Conservation (phyloP, 192 early-diverging fungal species). For the Umbelopsis sp. region DNA sequence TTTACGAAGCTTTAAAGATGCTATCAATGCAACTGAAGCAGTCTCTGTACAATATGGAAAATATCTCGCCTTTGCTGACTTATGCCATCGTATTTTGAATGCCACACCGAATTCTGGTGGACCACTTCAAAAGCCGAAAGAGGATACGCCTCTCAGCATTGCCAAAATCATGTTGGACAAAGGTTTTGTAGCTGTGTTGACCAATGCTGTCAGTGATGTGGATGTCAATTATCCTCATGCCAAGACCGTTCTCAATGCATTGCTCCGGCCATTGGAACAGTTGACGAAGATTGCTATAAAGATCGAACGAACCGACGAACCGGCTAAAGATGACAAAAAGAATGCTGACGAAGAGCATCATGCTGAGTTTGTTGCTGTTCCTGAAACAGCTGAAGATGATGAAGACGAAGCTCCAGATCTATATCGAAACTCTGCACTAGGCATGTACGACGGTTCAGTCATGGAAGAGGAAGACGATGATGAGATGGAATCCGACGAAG, state of each 20-base stretch:
- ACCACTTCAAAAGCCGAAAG: conserved; percentile 36
- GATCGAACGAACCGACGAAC: conserved; percentile 71
- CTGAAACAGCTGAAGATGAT: conserved; percentile 59
- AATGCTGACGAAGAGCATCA: conserved; percentile 49
- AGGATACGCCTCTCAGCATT: conserved; percentile 64
- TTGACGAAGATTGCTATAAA: conserved; percentile 89
- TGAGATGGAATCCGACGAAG: conserved; percentile 53
- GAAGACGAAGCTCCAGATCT: conserved; percentile 65
- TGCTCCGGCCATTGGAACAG: conserved; percentile 88
- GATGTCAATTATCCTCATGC: conserved; percentile 91
- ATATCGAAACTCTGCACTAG: conserved; percentile 81
- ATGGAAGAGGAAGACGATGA: conserved; percentile 68
- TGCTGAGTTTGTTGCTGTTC: conserved; percentile 58
- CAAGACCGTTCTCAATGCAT: conserved; percentile 68
- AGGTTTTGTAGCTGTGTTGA: conserved; percentile 77
- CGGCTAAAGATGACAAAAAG: conserved; percentile 43
- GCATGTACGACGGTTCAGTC: conserved; percentile 75
- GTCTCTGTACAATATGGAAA: conserved; percentile 67
- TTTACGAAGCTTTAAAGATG: conserved; percentile 64
- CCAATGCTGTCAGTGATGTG: conserved; percentile 78
- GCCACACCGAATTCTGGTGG: conserved; percentile 41
- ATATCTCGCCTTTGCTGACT: conserved; percentile 67
- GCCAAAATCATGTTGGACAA: conserved; percentile 89
- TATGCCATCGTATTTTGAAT: conserved; percentile 69
- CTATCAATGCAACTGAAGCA: conserved; percentile 49